phyloP scores from a whole-genome alignment of 257 asterid genomes.

The Capsicum pubescens region DNA sequence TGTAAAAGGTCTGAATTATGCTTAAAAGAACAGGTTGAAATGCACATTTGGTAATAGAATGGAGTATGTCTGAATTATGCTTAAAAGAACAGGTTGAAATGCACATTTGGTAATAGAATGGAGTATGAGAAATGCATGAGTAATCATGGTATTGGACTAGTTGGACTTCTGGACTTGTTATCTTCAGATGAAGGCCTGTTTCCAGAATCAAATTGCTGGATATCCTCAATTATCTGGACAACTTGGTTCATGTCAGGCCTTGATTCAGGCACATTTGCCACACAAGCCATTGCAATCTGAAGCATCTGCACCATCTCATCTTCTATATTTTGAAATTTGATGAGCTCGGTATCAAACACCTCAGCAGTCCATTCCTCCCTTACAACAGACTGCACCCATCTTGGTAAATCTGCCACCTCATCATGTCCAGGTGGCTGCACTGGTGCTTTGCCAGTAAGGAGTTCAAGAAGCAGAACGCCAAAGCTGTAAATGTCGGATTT shows the following conservation, averaged over 20 bases:
- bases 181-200: constrained; percentile 47
- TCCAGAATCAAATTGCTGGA: constrained; percentile 48
- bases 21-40: not conserved
- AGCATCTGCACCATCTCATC: constrained; percentile 82
- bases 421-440: constrained; percentile 54
- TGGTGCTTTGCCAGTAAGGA: constrained; percentile 75
- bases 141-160: constrained; percentile 36
- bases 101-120: constrained; percentile 22
- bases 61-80: constrained; percentile 1
- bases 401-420: constrained; percentile 60
- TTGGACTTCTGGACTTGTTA: constrained; percentile 48
- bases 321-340: constrained; percentile 53
- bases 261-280: constrained; percentile 53
- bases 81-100: not conserved
- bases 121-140: constrained; percentile 8
- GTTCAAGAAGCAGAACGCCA: constrained; percentile 69
- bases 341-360: constrained; percentile 64
- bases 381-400: constrained; percentile 77
- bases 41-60: constrained; percentile 22
- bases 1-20: constrained; percentile 2
- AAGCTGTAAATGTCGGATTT: constrained; percentile 71
- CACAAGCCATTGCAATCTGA: constrained; percentile 77
- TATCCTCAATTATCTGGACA: constrained; percentile 60
- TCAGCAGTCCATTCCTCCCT: constrained; percentile 86
- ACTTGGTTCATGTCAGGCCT: constrained; percentile 69